These are phyloP conservation scores for Sarocladiaceae sp. DNA, from an alignment of 2,329 filamentous ascomycete species.

Conservation along the genomic window DNA sequence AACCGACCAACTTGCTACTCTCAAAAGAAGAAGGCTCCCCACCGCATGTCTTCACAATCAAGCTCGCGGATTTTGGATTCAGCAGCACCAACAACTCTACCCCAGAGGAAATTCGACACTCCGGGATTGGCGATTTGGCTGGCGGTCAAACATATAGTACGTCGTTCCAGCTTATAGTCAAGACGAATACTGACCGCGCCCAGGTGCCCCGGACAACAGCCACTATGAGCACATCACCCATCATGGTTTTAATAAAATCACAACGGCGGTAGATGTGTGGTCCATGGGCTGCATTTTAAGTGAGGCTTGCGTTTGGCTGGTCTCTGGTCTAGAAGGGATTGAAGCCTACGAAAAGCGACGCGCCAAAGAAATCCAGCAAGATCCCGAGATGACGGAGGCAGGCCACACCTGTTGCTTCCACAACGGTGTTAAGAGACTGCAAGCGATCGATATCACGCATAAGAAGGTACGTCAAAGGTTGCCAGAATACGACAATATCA, in stretches of 20 bases:
- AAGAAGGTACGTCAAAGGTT: background rate
- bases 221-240: background rate
- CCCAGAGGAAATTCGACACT: background rate
- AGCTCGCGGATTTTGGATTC: constrained; percentile 13
- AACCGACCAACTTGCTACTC: constrained; percentile 13
- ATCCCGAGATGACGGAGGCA: background rate
- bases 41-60: constrained; percentile 5
- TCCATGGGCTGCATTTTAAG: background rate
- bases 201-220: constrained; percentile 7
- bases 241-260: background rate
- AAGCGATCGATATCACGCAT: background rate
- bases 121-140: background rate
- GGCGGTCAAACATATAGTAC: constrained; percentile 2
- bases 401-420: background rate
- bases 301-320: background rate
- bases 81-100: background rate
- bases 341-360: background rate
- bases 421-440: background rate
- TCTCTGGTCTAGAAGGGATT: background rate
- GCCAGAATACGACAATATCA: constrained; percentile 1
- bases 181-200: no score
- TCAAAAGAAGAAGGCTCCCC: background rate
- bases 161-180: no score
- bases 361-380: background rate
- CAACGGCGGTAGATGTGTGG: background rate